Evolutionary conservation across 176 grass and related monocot genomes (phyloP), one percentile per base, ranked within the genome.

Genomic region (Zizania latifolia): DNA sequence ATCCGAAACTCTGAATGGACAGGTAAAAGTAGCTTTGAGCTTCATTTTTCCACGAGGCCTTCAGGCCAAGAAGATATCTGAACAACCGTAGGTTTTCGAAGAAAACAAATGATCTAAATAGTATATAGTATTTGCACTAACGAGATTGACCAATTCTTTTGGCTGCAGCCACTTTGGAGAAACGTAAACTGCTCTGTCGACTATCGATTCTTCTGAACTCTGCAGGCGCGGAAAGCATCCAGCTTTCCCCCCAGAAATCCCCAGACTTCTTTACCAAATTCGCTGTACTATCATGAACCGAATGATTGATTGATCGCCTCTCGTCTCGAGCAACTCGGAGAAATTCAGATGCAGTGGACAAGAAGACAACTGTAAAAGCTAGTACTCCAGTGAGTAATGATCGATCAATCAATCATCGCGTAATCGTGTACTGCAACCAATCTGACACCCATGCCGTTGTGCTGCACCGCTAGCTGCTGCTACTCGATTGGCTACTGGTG

Each of bases 351-450:
- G 17, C 70, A 27, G 54, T 21, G 70, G 15, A 44, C n/a, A 74
- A 69, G 33, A 15, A 17, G 17, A 51, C 48, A 22, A 53, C n/a
- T 53, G 5, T 30, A 22, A 16, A 31, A 53, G 44, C 15, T 45
- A 15, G 46, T 51, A 51, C 43, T 45, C n/a, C n/a, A 45, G 15
- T 17, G 48, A 22, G 28, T 10, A 13, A 8, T 27, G 31, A 41
- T n/a, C 28, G 5, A 62, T 38, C 50, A 77, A 70, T 74, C 46
- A 67, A 81, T 70, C 55, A 86, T n/a, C n/a, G n/a, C n/a, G n/a
- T n/a, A n/a, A n/a, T n/a, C n/a, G n/a, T 64, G 56, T 17, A 31
- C 37, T 6, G 15, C 36, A 66, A 34, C 9, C 31, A 48, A 72
- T 60, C 38, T 43, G 33, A 40, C 71, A 60, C 58, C 68, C 61